Percentiles rank a stretch among this genome's conserved stretches.
Conservation (phyloP, 2,329 filamentous ascomycete species). For the Fusarium chlamydosporum region DNA sequence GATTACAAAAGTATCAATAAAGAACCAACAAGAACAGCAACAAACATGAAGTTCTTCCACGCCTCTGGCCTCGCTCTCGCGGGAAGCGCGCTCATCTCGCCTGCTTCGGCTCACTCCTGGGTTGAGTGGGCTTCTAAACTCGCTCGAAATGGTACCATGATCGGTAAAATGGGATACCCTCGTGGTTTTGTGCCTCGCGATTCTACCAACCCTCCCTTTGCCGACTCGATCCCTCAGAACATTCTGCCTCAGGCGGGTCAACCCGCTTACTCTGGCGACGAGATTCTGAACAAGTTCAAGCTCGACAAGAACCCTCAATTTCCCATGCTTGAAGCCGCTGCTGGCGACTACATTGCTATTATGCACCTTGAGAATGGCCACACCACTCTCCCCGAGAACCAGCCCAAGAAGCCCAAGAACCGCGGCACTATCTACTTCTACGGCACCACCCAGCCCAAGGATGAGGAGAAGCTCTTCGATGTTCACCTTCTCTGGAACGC, state of each 20-base stretch:
- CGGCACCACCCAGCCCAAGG: constrained; percentile 73
- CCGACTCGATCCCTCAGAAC: constrained; percentile 71
- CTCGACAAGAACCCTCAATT: constrained; percentile 62
- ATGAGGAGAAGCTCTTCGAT: constrained; percentile 66
- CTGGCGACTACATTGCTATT: constrained; percentile 76
- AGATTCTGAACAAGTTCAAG: constrained; percentile 63
- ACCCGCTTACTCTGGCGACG: constrained; percentile 72
- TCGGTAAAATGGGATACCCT: constrained; percentile 79
- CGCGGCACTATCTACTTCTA: constrained; percentile 82
- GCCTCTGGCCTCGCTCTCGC: constrained; percentile 43
- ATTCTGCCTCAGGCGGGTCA: constrained; percentile 74
- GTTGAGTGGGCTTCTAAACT: constrained; percentile 82
- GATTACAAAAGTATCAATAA: constrained; percentile 16
- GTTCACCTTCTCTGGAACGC: constrained; percentile 84
- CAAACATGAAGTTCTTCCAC: constrained; percentile 45
- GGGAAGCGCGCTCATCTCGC: constrained; percentile 52
- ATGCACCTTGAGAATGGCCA: constrained; percentile 83
- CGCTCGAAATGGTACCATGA: constrained; percentile 79
- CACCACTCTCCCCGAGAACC: constrained; percentile 71
- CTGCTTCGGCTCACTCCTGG: constrained; percentile 79
- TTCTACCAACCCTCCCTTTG: constrained; percentile 64
- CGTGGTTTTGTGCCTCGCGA: constrained; percentile 76
- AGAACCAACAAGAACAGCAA: constrained; percentile 14
- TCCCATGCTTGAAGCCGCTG: constrained; percentile 71
- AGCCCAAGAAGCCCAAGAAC: constrained; percentile 72